These are phyloP conservation scores for Saccharomyces hybrid DNA, from an alignment of 1,139 yeast species.

Conservation along the genomic window DNA sequence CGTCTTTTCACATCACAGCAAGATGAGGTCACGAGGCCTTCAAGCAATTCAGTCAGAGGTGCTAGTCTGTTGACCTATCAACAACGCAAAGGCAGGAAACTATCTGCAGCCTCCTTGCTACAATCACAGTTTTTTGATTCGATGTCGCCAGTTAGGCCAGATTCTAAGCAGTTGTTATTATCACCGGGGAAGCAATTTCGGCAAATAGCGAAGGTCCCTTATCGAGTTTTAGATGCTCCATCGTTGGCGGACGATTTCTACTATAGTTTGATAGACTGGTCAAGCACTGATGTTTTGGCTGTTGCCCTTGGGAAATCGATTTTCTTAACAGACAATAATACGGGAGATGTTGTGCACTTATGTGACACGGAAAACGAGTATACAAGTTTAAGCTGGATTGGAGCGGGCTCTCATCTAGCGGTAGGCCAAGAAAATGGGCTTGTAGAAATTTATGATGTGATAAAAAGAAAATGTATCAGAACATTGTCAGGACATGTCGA, in stretches of 20 bases:
- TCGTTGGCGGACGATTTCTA: slow-evolving; percentile 92
- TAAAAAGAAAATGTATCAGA: slow-evolving; percentile 73
- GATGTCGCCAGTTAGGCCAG: slow-evolving; percentile 81
- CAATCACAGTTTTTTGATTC: slow-evolving; percentile 60
- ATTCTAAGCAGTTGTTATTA: slow-evolving; percentile 67
- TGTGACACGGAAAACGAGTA: slow-evolving; percentile 39
- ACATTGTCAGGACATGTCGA: slow-evolving; percentile 88
- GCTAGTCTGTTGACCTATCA: slow-evolving; percentile 64
- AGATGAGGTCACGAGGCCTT: slow-evolving; percentile 34
- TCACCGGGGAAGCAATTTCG: slow-evolving; percentile 80
- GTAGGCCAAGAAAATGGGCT: slow-evolving; percentile 82
- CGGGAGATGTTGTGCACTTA: slow-evolving; percentile 76
- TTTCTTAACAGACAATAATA: slow-evolving; percentile 83
- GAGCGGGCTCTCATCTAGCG: slow-evolving; percentile 87
- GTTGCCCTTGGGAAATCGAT: slow-evolving; percentile 88
- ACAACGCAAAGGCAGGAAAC: slow-evolving; percentile 57
- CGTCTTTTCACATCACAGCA: slow-evolving; percentile 15
- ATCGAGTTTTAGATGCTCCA: slow-evolving; percentile 92
- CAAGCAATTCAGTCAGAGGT: slow-evolving; percentile 40
- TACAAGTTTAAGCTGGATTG: slow-evolving; percentile 87
- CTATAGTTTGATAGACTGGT: slow-evolving; percentile 92
- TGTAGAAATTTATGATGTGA: slow-evolving; percentile 94
- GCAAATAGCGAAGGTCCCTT: slow-evolving; percentile 77
- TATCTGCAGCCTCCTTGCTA: slow-evolving; percentile 49
- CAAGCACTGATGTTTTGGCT: slow-evolving; percentile 77